phyloP scores from a whole-genome alignment of 495 filamentous ascomycete species.

The Astrothelium subdiscretum region DNA sequence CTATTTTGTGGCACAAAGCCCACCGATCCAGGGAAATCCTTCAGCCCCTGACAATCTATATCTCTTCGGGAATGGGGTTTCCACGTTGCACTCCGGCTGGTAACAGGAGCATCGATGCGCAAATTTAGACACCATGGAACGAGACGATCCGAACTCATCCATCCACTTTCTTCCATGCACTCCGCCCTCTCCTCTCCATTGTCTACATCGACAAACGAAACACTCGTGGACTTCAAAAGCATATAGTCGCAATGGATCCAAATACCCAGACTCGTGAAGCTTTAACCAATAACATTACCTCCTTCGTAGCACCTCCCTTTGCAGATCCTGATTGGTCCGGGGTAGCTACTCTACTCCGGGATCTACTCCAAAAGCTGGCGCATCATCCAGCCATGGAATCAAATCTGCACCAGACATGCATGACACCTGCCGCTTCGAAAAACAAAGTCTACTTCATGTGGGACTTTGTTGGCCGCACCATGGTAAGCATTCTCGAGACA shows the following conservation, averaged over 20 bases:
- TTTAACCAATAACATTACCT: constrained; percentile 14
- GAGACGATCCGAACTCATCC: no score
- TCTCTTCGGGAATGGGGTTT: no score
- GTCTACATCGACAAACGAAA: not conserved
- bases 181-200: not conserved
- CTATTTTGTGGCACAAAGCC: no score
- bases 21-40: no score
- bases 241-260: constrained; percentile 13
- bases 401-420: constrained; percentile 27
- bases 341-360: constrained; percentile 5
- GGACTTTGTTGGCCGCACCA: constrained; percentile 26
- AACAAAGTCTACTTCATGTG: constrained; percentile 30
- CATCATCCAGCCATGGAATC: constrained; percentile 26
- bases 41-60: no score
- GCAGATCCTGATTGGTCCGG: constrained; percentile 12
- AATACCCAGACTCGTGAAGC: constrained; percentile 13
- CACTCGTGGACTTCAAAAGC: not conserved
- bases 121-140: no score
- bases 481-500: constrained; percentile 8
- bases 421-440: constrained; percentile 26
- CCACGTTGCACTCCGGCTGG: no score
- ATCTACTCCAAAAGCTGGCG: constrained; percentile 21
- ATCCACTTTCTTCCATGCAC: no score
- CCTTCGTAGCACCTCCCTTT: not conserved
- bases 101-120: no score